Base-by-base conservation (phyloP, 441 rosid species). In the Omphalea diandra region DNA sequence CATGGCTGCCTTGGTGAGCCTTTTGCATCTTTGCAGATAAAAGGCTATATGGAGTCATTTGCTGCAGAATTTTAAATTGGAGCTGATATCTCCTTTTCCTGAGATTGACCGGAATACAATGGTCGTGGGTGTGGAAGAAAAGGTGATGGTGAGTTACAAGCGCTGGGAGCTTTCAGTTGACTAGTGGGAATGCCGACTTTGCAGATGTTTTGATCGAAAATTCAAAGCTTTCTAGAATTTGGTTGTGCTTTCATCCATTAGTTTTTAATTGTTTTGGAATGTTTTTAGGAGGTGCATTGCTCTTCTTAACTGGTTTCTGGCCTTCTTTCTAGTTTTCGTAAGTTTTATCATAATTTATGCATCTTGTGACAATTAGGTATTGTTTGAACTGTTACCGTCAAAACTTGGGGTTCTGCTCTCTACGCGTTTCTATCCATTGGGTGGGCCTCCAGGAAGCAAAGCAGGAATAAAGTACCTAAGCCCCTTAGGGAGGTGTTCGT, bases 111-210 rank as follows among this genome's bases (percentile, higher is more conserved):
- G 99, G 99, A 96, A 91, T 35, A 97, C 99, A 3, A 96, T 96
- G 99, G 99, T 96, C n/a, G 99, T 96, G 50, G 98, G 99, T 5
- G 99, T 96, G 40, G 93, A 96, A 79, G 99, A 91, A 63, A 87
- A 84, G 65, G 98, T 96, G 69, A 93, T 93, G 99, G 99, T 91
- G 69, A 90, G 90, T 41, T 93, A 88, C 86, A 91, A 91, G 87
- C 74, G 97, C 12, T 81, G 88, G 41, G 80, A 81, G 71, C 95
- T 93, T 61, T 73, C 81, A 61, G 86, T 75, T 35, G 62, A 80
- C 41, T 78, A 73, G 67, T 47, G 67, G 54, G n/a, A n/a, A n/a
- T n/a, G n/a, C n/a, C n/a, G n/a, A n/a, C n/a, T n/a, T n/a, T n/a
- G n/a, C n/a, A n/a, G n/a, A 33, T 32, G 66, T 38, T 50, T 57